Conservation (phyloP, 305 asterid genomes). For the Striga hermonthica region DNA sequence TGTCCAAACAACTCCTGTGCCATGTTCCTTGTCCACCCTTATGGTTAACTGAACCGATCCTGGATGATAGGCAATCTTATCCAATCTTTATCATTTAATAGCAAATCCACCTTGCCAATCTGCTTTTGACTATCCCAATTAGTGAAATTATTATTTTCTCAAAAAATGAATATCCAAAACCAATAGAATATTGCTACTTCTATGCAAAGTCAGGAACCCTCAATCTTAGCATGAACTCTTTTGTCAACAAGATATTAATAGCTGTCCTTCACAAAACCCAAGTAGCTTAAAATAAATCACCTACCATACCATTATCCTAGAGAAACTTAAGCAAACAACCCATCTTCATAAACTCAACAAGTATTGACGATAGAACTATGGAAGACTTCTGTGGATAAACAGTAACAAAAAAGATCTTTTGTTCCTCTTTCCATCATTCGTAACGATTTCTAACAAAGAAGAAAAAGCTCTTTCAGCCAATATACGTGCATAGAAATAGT, state of each 20-base stretch:
- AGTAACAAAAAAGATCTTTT: background rate
- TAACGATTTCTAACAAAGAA: background rate
- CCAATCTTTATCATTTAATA: background rate
- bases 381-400: background rate
- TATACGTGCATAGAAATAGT: background rate
- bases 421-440: constrained; percentile 17
- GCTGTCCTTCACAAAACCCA: background rate
- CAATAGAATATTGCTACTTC: background rate
- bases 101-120: background rate
- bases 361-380: background rate
- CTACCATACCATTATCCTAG: background rate
- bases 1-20: background rate
- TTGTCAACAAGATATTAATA: background rate
- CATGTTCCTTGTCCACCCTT: background rate
- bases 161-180: too few relatives aligned
- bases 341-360: constrained; percentile 9
- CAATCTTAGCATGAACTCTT: background rate
- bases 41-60: constrained; percentile 18
- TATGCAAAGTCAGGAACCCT: background rate
- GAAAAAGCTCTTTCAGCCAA: background rate
- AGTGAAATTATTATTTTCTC: too few relatives aligned
- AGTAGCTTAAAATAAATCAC: constrained; percentile 15
- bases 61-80: background rate
- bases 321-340: constrained; percentile 14
- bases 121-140: too few relatives aligned